phyloP scores from a whole-genome alignment of 768 basidiomycete species.

The Panaeolus cyanescens region DNA sequence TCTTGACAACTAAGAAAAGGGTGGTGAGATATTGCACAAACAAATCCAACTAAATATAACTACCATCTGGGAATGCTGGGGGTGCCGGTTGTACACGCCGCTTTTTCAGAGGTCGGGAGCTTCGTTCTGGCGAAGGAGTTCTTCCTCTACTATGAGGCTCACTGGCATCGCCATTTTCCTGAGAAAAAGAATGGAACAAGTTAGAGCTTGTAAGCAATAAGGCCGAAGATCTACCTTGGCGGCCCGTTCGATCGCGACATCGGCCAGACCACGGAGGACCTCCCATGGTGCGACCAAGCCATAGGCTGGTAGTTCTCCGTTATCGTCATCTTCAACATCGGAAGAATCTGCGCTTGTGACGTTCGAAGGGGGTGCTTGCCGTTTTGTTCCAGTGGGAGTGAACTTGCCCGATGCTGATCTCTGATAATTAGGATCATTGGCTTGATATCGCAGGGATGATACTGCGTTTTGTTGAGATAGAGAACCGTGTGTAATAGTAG shows the following conservation, averaged over 20 bases:
- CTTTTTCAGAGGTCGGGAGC: constrained; percentile 67
- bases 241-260: constrained; percentile 79
- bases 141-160: constrained; percentile 76
- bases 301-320: constrained; percentile 75
- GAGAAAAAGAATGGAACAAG: not conserved
- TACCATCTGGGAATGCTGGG: constrained; percentile 80
- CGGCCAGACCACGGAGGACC: constrained; percentile 77
- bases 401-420: constrained; percentile 30
- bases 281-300: constrained; percentile 89
- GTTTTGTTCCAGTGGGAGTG: constrained; percentile 51
- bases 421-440: constrained; percentile 41
- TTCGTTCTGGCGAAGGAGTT: constrained; percentile 72
- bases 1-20: constrained; percentile 68
- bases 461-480: constrained; percentile 48
- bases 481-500: constrained; percentile 61
- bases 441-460: constrained; percentile 62
- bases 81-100: constrained; percentile 59
- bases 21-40: constrained; percentile 11
- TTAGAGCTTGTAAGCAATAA: not conserved
- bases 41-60: constrained; percentile 5
- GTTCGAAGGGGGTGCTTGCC: constrained; percentile 60
- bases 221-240: constrained; percentile 56
- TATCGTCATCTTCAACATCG: constrained; percentile 82
- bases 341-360: constrained; percentile 81
- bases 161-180: constrained; percentile 74